phyloP scores from a whole-genome alignment of 345 rosid genomes.

The Melastoma malabathricum region DNA sequence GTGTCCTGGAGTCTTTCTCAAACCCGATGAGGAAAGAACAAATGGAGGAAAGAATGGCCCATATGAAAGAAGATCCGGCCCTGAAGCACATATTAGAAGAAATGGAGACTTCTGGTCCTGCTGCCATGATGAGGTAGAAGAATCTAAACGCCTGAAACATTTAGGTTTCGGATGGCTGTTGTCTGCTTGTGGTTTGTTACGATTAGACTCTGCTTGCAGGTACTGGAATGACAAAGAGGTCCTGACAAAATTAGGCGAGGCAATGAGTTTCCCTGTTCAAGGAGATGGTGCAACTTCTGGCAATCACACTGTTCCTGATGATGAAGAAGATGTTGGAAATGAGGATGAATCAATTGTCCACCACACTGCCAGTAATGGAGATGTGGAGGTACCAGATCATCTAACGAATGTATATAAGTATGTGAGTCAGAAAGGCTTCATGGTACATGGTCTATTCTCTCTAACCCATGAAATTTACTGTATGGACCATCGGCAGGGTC shows the following conservation, averaged over 20 bases:
- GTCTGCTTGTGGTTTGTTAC: conserved; percentile 1
- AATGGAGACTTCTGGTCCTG: conserved; percentile 83
- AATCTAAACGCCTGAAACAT: neutral
- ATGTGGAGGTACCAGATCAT: conserved; percentile 52
- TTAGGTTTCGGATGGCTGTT: neutral
- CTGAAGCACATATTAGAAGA: conserved; percentile 84
- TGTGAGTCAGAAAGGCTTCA: too few species aligned
- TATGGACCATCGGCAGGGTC: conserved; percentile 32
- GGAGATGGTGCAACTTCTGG: conserved; percentile 60
- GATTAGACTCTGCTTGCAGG: conserved; percentile 24
- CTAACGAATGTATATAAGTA: neutral
- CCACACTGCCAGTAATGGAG: conserved; percentile 83
- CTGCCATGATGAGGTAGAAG: conserved; percentile 90
- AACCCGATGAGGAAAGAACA: conserved; percentile 72
- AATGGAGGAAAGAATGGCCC: conserved; percentile 78
- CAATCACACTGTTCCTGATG: conserved; percentile 38
- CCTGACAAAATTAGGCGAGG: conserved; percentile 83
- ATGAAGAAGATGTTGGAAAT: conserved; percentile 54
- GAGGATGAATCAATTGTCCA: conserved; percentile 93
- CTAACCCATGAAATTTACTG: too few species aligned
- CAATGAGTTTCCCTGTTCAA: conserved; percentile 77
- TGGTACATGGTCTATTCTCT: too few species aligned
- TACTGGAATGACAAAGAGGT: conserved; percentile 91
- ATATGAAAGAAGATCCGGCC: conserved; percentile 75
- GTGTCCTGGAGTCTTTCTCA: conserved; percentile 62